Percentiles rank a stretch among this genome's conserved stretches.
These are phyloP conservation scores for Globomyces sp. DNA, from an alignment of 371 early-diverging fungal species.

Conservation along the genomic window DNA sequence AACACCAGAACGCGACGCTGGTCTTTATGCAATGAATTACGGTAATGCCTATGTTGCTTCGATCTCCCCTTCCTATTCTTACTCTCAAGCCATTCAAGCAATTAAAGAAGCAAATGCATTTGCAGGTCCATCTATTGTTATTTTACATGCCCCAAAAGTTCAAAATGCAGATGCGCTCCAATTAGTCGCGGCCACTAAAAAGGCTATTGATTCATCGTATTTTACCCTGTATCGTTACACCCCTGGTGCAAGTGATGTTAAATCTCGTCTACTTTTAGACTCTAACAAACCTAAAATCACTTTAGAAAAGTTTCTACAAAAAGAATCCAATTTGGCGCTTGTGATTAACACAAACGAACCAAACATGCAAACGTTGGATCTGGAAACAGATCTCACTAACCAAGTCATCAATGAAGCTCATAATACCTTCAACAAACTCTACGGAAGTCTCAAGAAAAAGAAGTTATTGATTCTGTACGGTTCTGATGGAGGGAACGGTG, in stretches of 20 bases:
- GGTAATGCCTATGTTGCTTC: slow-evolving; percentile 87
- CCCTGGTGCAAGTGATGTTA: slow-evolving; percentile 64
- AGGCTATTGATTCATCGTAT: slow-evolving; percentile 82
- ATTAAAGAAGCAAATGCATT: slow-evolving; percentile 85
- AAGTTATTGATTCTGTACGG: slow-evolving; percentile 82
- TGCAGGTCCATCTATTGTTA: slow-evolving; percentile 85
- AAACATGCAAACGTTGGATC: slow-evolving; percentile 53
- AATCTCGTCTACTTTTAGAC: slow-evolving; percentile 66
- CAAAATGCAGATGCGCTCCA: slow-evolving; percentile 55
- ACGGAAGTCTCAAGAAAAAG: slow-evolving; percentile 67
- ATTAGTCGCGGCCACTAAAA: slow-evolving; percentile 82
- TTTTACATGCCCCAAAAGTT: slow-evolving; percentile 78
- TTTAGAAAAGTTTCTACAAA: slow-evolving; percentile 75
- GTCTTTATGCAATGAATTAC: slow-evolving; percentile 92
- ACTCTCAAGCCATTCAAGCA: slow-evolving; percentile 83
- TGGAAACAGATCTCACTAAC: slow-evolving; percentile 52
- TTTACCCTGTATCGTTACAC: slow-evolving; percentile 96
- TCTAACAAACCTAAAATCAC: slow-evolving; percentile 81
- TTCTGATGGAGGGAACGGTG: slow-evolving; percentile 90
- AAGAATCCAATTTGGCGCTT: slow-evolving; percentile 78
- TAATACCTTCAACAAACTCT: slow-evolving; percentile 68
- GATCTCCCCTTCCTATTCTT: slow-evolving; percentile 79
- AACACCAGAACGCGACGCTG: slow-evolving; percentile 60
- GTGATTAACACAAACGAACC: slow-evolving; percentile 54
- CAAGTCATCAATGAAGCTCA: slow-evolving; percentile 46